These are phyloP conservation scores for Podospora pseudopauciseta DNA, from an alignment of 495 filamentous ascomycete genomes.

Conservation along the genomic window DNA sequence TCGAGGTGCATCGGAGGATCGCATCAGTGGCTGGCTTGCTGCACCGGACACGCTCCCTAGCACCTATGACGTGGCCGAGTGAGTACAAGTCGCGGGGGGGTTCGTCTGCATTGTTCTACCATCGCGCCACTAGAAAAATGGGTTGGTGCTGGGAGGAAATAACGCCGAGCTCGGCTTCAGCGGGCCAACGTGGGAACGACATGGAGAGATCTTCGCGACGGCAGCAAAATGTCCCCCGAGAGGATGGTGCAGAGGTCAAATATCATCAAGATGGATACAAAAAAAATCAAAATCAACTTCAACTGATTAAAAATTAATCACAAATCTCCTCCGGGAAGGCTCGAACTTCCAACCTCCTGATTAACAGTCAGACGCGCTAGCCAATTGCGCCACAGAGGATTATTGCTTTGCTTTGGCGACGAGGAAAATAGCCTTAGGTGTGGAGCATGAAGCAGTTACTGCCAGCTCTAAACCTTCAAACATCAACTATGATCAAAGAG, in stretches of 20 bases:
- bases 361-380: conserved; percentile 22
- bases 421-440: neutral
- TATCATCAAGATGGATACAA: neutral
- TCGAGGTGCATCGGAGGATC: neutral
- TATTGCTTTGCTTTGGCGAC: neutral
- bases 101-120: neutral
- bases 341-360: conserved; percentile 24
- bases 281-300: neutral
- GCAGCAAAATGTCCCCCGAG: neutral
- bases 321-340: conserved; percentile 20
- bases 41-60: neutral
- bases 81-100: neutral
- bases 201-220: no score
- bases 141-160: no score
- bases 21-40: neutral
- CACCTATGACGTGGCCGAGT: neutral
- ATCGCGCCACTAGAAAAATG: no score
- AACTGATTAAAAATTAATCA: neutral
- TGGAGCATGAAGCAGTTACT: no score
- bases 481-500: no score
- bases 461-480: no score
- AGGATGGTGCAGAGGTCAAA: no score
- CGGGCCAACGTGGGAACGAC: no score
- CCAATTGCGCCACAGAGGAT: conserved; percentile 23
- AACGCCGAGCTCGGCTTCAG: neutral